A percentile compares a stretch with the other conserved stretches of the same genome.
phyloP scores from a whole-genome alignment of 2,329 filamentous ascomycete genomes.

The Dactylonectria macrodidyma region DNA sequence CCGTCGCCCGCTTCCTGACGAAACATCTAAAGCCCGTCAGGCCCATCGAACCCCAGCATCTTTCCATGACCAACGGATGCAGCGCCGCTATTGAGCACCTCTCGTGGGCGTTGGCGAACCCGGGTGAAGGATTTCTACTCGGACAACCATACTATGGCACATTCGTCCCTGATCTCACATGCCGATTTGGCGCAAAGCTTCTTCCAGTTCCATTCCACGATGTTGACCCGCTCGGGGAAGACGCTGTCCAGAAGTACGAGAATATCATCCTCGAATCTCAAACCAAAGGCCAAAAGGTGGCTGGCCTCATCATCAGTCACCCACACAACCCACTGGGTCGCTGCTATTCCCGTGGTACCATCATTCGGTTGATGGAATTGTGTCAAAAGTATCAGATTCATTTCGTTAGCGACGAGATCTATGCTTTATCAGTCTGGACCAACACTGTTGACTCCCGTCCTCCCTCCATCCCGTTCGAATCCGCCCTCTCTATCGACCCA shows the following conservation, averaged over 20 bases:
- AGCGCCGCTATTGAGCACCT: conserved; percentile 59
- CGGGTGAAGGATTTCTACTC: conserved; percentile 58
- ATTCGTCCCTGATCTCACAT: conserved; percentile 61
- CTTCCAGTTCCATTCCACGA: conserved; percentile 61
- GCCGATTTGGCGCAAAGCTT: conserved; percentile 59
- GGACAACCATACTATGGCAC: conserved; percentile 64
- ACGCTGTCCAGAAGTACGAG: conserved; percentile 62
- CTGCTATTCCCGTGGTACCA: conserved; percentile 58
- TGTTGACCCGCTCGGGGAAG: conserved; percentile 58
- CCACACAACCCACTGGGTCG: conserved; percentile 67
- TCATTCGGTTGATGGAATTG: conserved; percentile 61
- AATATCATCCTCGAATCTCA: conserved; percentile 56
- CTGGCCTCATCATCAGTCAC: conserved; percentile 65
- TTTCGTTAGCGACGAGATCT: conserved; percentile 65
- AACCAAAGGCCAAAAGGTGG: conserved; percentile 57
- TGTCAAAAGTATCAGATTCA: conserved; percentile 65
- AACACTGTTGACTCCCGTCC: conserved; percentile 52
- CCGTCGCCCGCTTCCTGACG: conserved; percentile 56
- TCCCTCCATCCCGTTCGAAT: conserved; percentile 58
- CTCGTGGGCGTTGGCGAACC: conserved; percentile 57
- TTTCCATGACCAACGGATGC: conserved; percentile 58
- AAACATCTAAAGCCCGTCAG: conserved; percentile 49
- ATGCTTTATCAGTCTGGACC: conserved; percentile 67
- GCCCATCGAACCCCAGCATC: conserved; percentile 51
- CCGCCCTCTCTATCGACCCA: conserved; percentile 60